Percentiles rank a stretch among this genome's conserved stretches.
Conservation (phyloP, 2,329 filamentous ascomycete species). For the Trichophyton simii region DNA sequence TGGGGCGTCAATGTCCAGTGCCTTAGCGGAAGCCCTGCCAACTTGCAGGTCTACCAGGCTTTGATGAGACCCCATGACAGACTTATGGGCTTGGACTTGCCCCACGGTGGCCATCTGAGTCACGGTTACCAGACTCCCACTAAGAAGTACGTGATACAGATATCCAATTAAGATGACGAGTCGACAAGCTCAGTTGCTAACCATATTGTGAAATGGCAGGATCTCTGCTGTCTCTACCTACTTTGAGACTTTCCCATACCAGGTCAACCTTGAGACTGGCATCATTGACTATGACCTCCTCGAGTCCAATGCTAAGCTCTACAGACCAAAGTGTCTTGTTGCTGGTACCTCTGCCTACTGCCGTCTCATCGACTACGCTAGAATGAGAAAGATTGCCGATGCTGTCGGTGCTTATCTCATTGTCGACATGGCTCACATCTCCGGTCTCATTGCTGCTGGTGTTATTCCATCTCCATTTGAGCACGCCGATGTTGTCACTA, state of each 20-base stretch:
- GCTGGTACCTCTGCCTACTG: slow-evolving; percentile 94
- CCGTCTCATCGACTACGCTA: slow-evolving; percentile 85
- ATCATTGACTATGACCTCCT: slow-evolving; percentile 91
- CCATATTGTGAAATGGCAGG: slow-evolving; percentile 28
- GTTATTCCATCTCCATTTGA: slow-evolving; percentile 83
- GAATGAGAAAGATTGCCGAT: slow-evolving; percentile 81
- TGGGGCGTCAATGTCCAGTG: slow-evolving; percentile 99
- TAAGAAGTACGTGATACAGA: slow-evolving; percentile 50
- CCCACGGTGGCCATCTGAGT: slow-evolving; percentile 88
- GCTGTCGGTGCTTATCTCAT: slow-evolving; percentile 87
- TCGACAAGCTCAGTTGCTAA: neutral
- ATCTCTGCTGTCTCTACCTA: slow-evolving; percentile 99
- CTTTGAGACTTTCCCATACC: slow-evolving; percentile 95
- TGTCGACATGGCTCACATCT: slow-evolving; percentile 96
- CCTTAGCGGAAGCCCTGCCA: slow-evolving; percentile 83
- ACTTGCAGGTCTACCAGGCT: slow-evolving; percentile 95
- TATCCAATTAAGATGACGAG: neutral
- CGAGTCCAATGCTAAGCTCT: slow-evolving; percentile 73
- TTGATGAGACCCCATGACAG: slow-evolving; percentile 86
- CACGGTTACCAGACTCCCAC: slow-evolving; percentile 95
- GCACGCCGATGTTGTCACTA: slow-evolving; percentile 88
- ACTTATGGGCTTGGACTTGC: slow-evolving; percentile 92
- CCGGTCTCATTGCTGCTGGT: slow-evolving; percentile 80
- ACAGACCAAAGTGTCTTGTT: slow-evolving; percentile 90
- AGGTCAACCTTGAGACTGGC: slow-evolving; percentile 77